Evolutionary conservation across 192 early-diverging fungal genomes (phyloP).

Genomic region (Backusella macrospora): DNA sequence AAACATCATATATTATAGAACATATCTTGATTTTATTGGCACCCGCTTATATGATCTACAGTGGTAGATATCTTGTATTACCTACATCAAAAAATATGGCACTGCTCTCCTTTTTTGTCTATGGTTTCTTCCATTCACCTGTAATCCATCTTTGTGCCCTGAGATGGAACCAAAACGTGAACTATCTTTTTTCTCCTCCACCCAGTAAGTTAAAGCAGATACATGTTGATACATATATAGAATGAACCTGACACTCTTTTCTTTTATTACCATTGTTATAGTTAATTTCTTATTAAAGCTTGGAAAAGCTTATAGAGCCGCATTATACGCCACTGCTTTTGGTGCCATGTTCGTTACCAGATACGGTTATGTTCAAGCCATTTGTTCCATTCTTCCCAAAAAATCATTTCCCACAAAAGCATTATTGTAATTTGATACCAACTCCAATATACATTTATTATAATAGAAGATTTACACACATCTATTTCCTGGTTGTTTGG

Average conservation of each 20-base stretch:
- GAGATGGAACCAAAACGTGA: slow-evolving; percentile 49
- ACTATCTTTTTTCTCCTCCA: slow-evolving; percentile 57
- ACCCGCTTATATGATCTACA: slow-evolving; percentile 56
- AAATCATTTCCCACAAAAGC: neutral
- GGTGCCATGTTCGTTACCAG: slow-evolving; percentile 34
- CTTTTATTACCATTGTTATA: slow-evolving; percentile 1
- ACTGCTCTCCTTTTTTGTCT: slow-evolving; percentile 53
- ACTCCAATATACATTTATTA: neutral
- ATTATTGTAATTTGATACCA: neutral
- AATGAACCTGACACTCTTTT: neutral
- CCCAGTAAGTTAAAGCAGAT: slow-evolving; percentile 42
- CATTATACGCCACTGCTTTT: slow-evolving; percentile 32
- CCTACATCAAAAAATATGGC: slow-evolving; percentile 48
- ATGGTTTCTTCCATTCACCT: slow-evolving; percentile 56
- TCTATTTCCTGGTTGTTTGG: neutral
- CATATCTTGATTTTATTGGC: slow-evolving; percentile 49
- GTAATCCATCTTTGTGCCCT: slow-evolving; percentile 47
- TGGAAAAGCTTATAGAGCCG: slow-evolving; percentile 29
- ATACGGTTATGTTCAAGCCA: slow-evolving; percentile 26
- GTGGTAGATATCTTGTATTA: slow-evolving; percentile 55
- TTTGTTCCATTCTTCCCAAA: slow-evolving; percentile 20
- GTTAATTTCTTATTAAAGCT: slow-evolving; percentile 29
- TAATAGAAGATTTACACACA: neutral
- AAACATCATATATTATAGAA: slow-evolving; percentile 28
- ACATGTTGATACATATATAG: neutral